A percentile compares a stretch with the other conserved stretches of the same genome.
Conservation (phyloP, 208 protist species). For the Wallacemonas collosoma region DNA sequence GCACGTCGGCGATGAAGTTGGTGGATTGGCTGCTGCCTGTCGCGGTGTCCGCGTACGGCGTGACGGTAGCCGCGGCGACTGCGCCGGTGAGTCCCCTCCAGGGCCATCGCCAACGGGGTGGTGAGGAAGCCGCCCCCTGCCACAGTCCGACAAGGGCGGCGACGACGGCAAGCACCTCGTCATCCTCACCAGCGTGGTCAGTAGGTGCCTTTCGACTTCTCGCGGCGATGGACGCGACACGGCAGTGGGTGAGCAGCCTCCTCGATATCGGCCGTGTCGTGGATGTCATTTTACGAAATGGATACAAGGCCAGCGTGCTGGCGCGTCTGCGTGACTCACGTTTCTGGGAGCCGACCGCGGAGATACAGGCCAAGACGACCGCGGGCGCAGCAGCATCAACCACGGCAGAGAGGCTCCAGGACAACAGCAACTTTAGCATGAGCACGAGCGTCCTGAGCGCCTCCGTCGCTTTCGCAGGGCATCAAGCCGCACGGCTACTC, state of each 20-base stretch:
- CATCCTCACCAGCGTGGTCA: conserved; percentile 4
- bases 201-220: conserved; percentile 36
- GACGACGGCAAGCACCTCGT: neutral
- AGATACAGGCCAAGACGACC: neutral
- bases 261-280: conserved; percentile 47
- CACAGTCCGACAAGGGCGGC: neutral
- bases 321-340: conserved; percentile 44
- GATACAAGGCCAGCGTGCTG: conserved; percentile 74
- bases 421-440: neutral
- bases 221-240: conserved; percentile 39
- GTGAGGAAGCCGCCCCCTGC: neutral
- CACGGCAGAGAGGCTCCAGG: neutral
- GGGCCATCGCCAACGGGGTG: neutral
- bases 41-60: conserved; percentile 36
- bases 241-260: conserved; percentile 33
- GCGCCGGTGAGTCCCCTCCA: neutral
- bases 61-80: conserved; percentile 20
- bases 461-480: neutral
- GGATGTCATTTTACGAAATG: conserved; percentile 69
- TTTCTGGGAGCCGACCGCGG: conserved; percentile 42
- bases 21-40: conserved; percentile 47
- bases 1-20: conserved; percentile 27
- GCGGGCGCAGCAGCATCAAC: neutral
- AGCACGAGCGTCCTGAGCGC: neutral
- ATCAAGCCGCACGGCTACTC: neutral